phyloP scores from a whole-genome alignment of 2,329 filamentous ascomycete species.

The Furcasterigmium sp. region DNA sequence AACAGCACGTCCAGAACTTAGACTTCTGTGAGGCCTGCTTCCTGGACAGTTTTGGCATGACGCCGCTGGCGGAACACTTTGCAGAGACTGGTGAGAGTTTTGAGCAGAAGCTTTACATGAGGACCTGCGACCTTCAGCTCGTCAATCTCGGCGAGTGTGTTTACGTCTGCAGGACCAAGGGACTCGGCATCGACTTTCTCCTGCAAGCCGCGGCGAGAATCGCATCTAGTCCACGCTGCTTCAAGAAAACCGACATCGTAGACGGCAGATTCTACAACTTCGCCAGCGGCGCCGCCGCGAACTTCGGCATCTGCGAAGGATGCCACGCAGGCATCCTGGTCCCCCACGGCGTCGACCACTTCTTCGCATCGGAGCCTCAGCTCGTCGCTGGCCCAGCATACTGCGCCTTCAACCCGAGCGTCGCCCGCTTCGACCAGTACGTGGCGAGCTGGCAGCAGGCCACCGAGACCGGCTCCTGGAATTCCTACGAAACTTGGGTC shows the following conservation, averaged over 20 bases:
- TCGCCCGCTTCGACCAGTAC: slow-evolving; percentile 18
- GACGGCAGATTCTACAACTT: slow-evolving; percentile 29
- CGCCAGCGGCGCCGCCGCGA: slow-evolving; percentile 10
- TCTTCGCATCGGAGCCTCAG: slow-evolving; percentile 19
- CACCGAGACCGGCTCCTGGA: slow-evolving; percentile 24
- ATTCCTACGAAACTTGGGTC: slow-evolving; percentile 20
- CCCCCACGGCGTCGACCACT: slow-evolving; percentile 17
- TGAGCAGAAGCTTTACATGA: slow-evolving; percentile 1
- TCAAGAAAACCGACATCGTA: slow-evolving; percentile 15
- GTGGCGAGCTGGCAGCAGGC: slow-evolving; percentile 20
- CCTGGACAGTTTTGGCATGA: slow-evolving; percentile 24
- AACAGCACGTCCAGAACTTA: slow-evolving; percentile 17
- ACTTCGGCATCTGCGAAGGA: slow-evolving; percentile 24
- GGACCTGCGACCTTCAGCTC: neutral
- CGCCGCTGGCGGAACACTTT: slow-evolving; percentile 21
- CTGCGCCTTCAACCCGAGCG: slow-evolving; percentile 22
- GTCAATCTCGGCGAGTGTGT: neutral
- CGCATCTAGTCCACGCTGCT: slow-evolving; percentile 2
- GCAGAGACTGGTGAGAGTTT: slow-evolving; percentile 8
- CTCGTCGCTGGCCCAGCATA: slow-evolving; percentile 12
- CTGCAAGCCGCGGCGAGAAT: neutral
- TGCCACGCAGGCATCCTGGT: slow-evolving; percentile 24
- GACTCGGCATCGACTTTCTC: neutral
- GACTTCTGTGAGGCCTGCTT: slow-evolving; percentile 27
- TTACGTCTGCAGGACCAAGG: neutral